Conservation (phyloP, 441 rosid genomes). For the Erodium moschatum region DNA sequence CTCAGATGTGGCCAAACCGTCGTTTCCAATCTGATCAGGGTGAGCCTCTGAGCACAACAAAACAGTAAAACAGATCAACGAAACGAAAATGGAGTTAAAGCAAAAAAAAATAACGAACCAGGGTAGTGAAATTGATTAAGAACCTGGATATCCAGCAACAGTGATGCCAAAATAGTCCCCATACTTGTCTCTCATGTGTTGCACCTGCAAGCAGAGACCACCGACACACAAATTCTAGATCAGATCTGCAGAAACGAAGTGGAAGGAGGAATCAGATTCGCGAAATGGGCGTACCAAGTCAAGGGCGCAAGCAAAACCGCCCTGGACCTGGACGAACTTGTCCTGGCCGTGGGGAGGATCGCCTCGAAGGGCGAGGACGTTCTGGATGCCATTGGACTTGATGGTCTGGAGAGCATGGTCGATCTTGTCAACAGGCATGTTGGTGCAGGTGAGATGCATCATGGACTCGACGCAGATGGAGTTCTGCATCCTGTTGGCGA, state of each 20-base stretch:
- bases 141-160: slow-evolving; percentile 98
- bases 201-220: slow-evolving; percentile 36
- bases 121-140: too few relatives aligned
- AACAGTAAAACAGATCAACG: neutral
- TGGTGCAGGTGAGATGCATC: slow-evolving; percentile 99
- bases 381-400: slow-evolving; percentile 87
- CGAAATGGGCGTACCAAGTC: slow-evolving; percentile 44
- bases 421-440: slow-evolving; percentile 91
- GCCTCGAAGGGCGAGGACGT: slow-evolving; percentile 90
- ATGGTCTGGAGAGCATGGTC: slow-evolving; percentile 73
- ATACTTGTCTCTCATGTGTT: slow-evolving; percentile 59
- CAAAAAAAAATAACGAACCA: neutral
- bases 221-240: slow-evolving; percentile 10
- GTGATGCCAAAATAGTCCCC: slow-evolving; percentile 92
- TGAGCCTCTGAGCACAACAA: slow-evolving; percentile 57
- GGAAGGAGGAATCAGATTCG: neutral
- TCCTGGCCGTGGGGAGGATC: slow-evolving; percentile 98
- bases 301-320: slow-evolving; percentile 90
- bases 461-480: slow-evolving; percentile 88
- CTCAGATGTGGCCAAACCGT: slow-evolving; percentile 62
- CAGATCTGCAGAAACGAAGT: slow-evolving; percentile 10
- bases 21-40: slow-evolving; percentile 66
- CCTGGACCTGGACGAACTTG: slow-evolving; percentile 83
- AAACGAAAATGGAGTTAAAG: neutral
- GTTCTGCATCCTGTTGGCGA: slow-evolving; percentile 94